Conservation (phyloP, 257 asterid species). For the Nicotiana obtusifolia region DNA sequence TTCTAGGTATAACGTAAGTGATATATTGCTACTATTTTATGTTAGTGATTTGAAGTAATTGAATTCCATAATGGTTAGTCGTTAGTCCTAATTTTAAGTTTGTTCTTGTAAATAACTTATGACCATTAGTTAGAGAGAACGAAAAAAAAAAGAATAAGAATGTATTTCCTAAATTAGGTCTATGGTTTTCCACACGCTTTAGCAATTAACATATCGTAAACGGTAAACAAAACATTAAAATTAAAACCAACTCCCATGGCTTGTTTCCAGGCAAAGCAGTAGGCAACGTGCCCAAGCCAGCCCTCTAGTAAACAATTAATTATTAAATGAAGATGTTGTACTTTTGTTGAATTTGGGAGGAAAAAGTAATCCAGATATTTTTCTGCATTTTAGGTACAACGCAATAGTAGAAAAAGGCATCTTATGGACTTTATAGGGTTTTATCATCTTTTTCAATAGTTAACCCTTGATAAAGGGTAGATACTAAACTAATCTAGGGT, state of each 20-base stretch:
- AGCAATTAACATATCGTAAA: background rate
- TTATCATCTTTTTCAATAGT: background rate
- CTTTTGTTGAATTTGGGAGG: background rate
- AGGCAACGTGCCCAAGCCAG: background rate
- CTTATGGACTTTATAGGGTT: background rate
- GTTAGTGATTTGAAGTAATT: background rate
- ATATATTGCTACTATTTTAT: background rate
- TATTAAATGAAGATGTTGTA: constrained; percentile 2
- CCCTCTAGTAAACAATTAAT: background rate
- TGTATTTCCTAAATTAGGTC: background rate
- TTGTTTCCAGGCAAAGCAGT: background rate
- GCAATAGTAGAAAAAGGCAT: background rate
- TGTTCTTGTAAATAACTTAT: background rate
- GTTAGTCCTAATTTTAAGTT: background rate
- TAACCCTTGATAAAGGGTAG: background rate
- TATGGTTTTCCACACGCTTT: background rate
- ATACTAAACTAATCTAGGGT: background rate
- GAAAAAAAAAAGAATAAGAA: background rate
- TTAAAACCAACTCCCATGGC: background rate
- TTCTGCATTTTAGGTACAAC: background rate
- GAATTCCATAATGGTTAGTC: background rate
- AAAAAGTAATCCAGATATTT: background rate
- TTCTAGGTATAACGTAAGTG: background rate
- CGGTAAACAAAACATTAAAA: background rate
- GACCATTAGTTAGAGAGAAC: background rate